phyloP scores from a whole-genome alignment of 2,329 filamentous ascomycete species.

The Colletotrichum sp. region DNA sequence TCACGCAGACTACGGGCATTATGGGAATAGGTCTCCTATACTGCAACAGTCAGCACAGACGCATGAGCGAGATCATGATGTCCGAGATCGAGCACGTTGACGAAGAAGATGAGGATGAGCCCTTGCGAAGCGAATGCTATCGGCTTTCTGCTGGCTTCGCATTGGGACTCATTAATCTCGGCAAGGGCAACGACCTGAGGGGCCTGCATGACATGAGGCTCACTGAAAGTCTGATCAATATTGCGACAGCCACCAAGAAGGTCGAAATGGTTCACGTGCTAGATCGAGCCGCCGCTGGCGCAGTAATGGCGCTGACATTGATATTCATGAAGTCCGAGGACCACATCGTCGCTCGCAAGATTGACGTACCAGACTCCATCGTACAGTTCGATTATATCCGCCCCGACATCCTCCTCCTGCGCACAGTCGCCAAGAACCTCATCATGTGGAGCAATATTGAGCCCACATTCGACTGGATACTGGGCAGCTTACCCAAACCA shows the following conservation, averaged over 20 bases:
- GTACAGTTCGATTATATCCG: slow-evolving; percentile 95
- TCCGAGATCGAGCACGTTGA: slow-evolving; percentile 94
- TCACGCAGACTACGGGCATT: slow-evolving; percentile 94
- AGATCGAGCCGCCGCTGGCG: slow-evolving; percentile 92
- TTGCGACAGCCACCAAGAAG: slow-evolving; percentile 88
- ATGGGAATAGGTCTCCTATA: slow-evolving; percentile 97
- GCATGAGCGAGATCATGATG: slow-evolving; percentile 99
- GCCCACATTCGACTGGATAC: slow-evolving; percentile 77
- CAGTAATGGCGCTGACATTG: slow-evolving; percentile 85
- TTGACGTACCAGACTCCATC: slow-evolving; percentile 89
- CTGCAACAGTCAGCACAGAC: slow-evolving; percentile 91
- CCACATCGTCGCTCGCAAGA: slow-evolving; percentile 82
- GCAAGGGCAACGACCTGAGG: slow-evolving; percentile 84
- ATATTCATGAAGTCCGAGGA: slow-evolving; percentile 99
- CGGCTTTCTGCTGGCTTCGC: slow-evolving; percentile 92
- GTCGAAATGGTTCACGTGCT: slow-evolving; percentile 92
- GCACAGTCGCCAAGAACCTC: slow-evolving; percentile 86
- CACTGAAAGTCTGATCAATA: slow-evolving; percentile 82
- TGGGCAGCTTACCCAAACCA: slow-evolving; percentile 71
- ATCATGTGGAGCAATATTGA: slow-evolving; percentile 91
- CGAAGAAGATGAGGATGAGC: slow-evolving; percentile 80
- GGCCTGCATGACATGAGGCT: slow-evolving; percentile 94
- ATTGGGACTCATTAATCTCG: slow-evolving; percentile 92
- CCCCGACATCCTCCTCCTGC: slow-evolving; percentile 88
- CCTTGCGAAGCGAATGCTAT: slow-evolving; percentile 92